These are phyloP conservation scores for Novymonas esmeraldas DNA, from an alignment of 208 protist species.

Conservation along the genomic window DNA sequence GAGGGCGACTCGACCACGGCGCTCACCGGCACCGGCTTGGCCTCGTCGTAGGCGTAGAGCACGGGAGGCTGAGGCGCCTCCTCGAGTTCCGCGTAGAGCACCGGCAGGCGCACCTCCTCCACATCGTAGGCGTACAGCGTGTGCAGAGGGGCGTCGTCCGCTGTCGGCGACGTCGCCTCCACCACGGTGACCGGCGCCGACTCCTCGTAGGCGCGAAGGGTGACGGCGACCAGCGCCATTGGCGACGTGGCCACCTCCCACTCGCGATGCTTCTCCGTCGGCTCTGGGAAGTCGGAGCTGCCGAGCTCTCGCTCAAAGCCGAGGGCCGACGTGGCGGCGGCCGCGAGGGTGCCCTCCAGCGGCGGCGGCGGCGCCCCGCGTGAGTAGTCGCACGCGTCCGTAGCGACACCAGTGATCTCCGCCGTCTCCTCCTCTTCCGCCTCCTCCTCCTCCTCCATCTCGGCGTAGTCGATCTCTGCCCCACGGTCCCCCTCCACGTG, in stretches of 20 bases:
- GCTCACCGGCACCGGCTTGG: not conserved
- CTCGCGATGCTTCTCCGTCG: not conserved
- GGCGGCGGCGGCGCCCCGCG: not conserved
- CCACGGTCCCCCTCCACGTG: not conserved
- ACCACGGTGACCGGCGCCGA: not conserved
- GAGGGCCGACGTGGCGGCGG: not conserved
- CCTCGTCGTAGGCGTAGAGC: slow-evolving; percentile 5
- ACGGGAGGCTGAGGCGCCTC: not conserved
- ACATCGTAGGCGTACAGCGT: not conserved
- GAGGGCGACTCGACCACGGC: not conserved
- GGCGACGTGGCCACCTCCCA: not conserved
- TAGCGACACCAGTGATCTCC: not conserved
- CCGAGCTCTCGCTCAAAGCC: not conserved
- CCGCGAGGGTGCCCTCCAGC: not conserved
- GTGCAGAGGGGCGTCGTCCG: not conserved
- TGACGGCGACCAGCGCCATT: not conserved
- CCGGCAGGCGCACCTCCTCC: not conserved
- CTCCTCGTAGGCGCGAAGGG: not conserved
- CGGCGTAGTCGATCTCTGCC: slow-evolving; percentile 3
- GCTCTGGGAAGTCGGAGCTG: not conserved
- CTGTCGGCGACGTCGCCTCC: not conserved
- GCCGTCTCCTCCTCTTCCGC: not conserved
- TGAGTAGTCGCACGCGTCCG: not conserved
- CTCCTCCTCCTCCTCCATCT: not conserved
- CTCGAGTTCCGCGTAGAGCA: not conserved